These are phyloP conservation scores for Voacanga thouarsii DNA, from an alignment of 257 asterid genomes.

Conservation along the genomic window DNA sequence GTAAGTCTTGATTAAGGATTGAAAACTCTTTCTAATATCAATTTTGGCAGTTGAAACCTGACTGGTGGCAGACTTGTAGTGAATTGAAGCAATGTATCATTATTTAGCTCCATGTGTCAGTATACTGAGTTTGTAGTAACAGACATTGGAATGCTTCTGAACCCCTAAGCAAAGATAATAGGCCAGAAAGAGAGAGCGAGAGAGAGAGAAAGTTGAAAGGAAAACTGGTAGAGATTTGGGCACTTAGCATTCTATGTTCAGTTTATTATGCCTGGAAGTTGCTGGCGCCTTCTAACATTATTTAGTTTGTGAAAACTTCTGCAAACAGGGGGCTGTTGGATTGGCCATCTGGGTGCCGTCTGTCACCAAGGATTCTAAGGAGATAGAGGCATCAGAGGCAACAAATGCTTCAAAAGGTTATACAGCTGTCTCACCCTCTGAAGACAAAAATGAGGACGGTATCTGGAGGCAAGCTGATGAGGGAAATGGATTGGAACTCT, in stretches of 20 bases:
- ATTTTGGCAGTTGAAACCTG: background rate
- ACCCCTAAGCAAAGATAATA: background rate
- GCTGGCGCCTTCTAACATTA: background rate
- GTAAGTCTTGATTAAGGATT: slow-evolving; percentile 33
- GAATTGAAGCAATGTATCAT: background rate
- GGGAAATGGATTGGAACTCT: slow-evolving; percentile 68
- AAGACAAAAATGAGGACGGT: slow-evolving; percentile 47
- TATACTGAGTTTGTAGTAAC: background rate
- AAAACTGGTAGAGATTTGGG: background rate
- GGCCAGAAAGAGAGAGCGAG: background rate
- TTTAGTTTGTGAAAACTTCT: background rate
- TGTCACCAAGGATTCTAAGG: slow-evolving; percentile 75
- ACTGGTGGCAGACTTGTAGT: background rate
- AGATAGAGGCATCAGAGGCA: slow-evolving; percentile 46
- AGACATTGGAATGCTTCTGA: background rate
- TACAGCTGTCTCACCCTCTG: slow-evolving; percentile 57
- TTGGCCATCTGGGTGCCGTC: slow-evolving; percentile 99
- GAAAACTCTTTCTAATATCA: background rate
- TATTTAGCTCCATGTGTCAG: background rate
- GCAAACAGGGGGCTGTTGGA: slow-evolving; percentile 94
- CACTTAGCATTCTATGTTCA: background rate
- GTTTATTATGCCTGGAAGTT: background rate
- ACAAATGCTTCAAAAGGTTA: slow-evolving; percentile 57
- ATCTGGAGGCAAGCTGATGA: slow-evolving; percentile 44
- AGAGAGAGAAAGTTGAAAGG: background rate